Evolutionary conservation across 2,329 filamentous ascomycete genomes (phyloP).

Genomic region (Talaromyces sp.): DNA sequence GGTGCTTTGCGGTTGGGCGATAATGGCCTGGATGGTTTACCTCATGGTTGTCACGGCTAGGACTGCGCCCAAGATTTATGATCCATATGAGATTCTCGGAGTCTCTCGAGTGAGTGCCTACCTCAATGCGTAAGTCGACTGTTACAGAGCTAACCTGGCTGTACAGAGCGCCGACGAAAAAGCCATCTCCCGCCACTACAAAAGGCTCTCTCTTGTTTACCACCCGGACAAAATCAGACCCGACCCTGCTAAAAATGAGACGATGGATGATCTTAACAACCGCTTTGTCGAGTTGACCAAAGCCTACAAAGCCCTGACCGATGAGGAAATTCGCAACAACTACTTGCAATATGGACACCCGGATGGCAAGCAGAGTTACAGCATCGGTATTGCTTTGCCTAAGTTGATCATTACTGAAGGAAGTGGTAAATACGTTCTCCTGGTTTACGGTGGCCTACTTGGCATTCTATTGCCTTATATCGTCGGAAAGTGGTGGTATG

Average conservation of each 20-base stretch:
- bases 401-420: slow-evolving; percentile 89
- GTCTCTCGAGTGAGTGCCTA: slow-evolving; percentile 63
- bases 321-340: slow-evolving; percentile 96
- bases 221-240: slow-evolving; percentile 91
- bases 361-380: slow-evolving; percentile 96
- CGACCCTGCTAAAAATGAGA: slow-evolving; percentile 83
- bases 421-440: slow-evolving; percentile 89
- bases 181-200: slow-evolving; percentile 88
- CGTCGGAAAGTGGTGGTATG: slow-evolving; percentile 98
- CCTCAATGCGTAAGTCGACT: too few relatives aligned
- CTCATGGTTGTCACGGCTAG: slow-evolving; percentile 75
- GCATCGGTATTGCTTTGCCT: slow-evolving; percentile 93
- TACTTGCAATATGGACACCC: slow-evolving; percentile 94
- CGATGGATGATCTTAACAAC: slow-evolving; percentile 74
- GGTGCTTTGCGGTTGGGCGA: slow-evolving; percentile 69
- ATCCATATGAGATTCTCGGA: slow-evolving; percentile 91
- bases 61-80: slow-evolving; percentile 75
- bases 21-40: slow-evolving; percentile 89
- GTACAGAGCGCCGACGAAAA: slow-evolving; percentile 76
- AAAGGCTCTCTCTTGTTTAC: slow-evolving; percentile 73
- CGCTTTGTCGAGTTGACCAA: slow-evolving; percentile 94
- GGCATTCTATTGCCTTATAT: slow-evolving; percentile 88
- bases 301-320: slow-evolving; percentile 94
- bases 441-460: slow-evolving; percentile 82
- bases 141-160: slow-evolving; percentile 2